Evolutionary conservation across 2,329 filamentous ascomycete genomes (phyloP).

Genomic region (Colletotrichum sp.): DNA sequence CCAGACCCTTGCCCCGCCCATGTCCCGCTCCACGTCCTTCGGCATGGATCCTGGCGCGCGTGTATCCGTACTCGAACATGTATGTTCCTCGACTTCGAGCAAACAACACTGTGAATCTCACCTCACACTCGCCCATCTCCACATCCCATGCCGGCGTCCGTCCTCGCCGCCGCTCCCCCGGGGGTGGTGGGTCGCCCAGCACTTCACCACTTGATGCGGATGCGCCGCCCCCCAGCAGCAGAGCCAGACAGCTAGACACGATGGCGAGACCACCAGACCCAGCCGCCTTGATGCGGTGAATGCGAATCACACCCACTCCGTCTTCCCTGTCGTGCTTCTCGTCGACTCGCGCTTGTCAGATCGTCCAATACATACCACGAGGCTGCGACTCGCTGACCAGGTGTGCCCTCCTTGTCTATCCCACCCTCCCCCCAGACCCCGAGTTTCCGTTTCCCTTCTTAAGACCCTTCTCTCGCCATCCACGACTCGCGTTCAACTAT

Average conservation of each 20-base stretch:
- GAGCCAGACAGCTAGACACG: neutral
- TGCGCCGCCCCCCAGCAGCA: neutral
- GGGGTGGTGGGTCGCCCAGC: neutral
- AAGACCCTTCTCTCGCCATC: neutral
- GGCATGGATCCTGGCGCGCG: neutral
- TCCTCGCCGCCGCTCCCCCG: neutral
- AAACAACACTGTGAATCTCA: neutral
- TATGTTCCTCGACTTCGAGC: neutral
- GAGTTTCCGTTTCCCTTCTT: neutral
- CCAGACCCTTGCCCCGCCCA: neutral
- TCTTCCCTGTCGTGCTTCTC: neutral
- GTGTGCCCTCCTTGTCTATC: neutral
- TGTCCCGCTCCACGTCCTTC: neutral
- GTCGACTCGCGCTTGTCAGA: constrained; percentile 5
- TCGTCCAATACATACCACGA: constrained; percentile 3
- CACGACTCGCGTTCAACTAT: constrained; percentile 1
- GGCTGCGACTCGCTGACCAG: constrained; percentile 1
- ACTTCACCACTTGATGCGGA: neutral
- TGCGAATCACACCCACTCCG: neutral
- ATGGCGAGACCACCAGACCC: neutral
- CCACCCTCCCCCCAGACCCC: neutral
- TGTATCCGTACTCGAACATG: neutral
- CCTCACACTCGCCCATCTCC: neutral
- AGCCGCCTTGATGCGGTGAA: constrained; percentile 3
- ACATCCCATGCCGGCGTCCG: neutral